phyloP scores from a whole-genome alignment of 257 asterid genomes.

The Solanum piurae region DNA sequence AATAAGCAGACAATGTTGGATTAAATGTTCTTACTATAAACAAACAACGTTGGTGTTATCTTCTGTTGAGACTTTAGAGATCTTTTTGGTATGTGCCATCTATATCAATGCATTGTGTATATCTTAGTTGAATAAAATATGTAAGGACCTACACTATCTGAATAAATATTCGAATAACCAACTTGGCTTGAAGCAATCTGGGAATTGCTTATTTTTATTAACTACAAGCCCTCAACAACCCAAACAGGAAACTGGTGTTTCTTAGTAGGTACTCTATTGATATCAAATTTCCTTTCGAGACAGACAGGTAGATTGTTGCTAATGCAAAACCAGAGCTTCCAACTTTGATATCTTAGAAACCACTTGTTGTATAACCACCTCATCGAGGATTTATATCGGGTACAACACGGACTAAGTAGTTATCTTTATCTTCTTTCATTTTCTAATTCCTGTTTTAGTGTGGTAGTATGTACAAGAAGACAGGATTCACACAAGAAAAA shows the following conservation, averaged over 20 bases:
- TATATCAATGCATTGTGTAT: background rate
- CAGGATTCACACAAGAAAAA: background rate
- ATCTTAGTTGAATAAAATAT: background rate
- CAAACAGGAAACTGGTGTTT: background rate
- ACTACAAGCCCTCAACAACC: background rate
- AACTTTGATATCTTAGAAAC: background rate
- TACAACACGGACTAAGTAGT: background rate
- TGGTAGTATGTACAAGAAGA: background rate
- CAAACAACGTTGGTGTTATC: background rate
- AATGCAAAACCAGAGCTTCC: background rate
- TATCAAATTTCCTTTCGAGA: background rate
- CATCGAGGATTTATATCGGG: background rate
- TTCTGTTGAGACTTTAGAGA: background rate
- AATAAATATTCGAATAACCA: background rate
- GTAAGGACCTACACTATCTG: background rate
- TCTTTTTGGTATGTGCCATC: background rate
- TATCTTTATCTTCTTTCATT: background rate
- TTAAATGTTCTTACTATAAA: background rate
- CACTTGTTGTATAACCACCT: background rate
- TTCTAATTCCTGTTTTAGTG: background rate
- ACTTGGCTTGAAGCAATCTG: background rate
- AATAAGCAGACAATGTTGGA: background rate
- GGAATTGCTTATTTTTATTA: background rate
- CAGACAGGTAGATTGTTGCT: background rate
- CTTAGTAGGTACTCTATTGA: background rate